Base-by-base conservation (phyloP, 352 stramenopile species). In the Globisporangium okanoganense region DNA sequence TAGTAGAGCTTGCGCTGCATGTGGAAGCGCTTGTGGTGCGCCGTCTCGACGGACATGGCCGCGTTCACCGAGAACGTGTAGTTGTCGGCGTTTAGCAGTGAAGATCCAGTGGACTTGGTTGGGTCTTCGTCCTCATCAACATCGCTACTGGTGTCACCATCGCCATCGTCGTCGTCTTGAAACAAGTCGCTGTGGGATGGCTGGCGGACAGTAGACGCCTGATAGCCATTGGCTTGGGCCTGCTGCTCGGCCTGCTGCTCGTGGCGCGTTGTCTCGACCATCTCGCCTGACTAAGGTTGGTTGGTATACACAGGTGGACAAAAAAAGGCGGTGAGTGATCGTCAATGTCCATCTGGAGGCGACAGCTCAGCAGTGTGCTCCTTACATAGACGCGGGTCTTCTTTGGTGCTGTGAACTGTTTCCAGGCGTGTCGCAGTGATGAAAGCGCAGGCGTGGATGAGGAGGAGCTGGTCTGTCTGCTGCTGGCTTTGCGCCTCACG, bases 1-100 rank as follows among this genome's bases (percentile, higher is more conserved):
- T 89, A 97, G 44, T 82, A 72, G 14, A 96, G 58, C 62, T 97
- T 97, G 48, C 78, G 76, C 25, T 66, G 45, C 24, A 73, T 62
- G 53, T 87, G 78, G 56, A 89, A 92, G 8, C 82, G 76, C 52
- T 76, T 54, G 53, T 90, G 82, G 24, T 73, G 69, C 6, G 75
- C 73, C 2, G 75, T 79, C 58, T 89, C 79, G 35, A 79, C 71
- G 0, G 66, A 69, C 7, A 67, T 64, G 47, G 73, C 67, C 12
- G 66, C 33, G 38, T 87, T 89, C 7, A 87, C 73, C 1, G 79
- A 77, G 63, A 82, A 89, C 1, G 38, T 72, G 56, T 85, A 85
- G 64, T 85, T 84, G 33, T 87, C 78, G 7, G 67, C 53, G 41
- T 76, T 62, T 1, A 71, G 38, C 12, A 33, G 29, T 6, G 29